Evolutionary conservation across 1,139 yeast genomes (phyloP), one percentile per base, ranked within the genome.

Genomic region (Taphrina betulina): DNA sequence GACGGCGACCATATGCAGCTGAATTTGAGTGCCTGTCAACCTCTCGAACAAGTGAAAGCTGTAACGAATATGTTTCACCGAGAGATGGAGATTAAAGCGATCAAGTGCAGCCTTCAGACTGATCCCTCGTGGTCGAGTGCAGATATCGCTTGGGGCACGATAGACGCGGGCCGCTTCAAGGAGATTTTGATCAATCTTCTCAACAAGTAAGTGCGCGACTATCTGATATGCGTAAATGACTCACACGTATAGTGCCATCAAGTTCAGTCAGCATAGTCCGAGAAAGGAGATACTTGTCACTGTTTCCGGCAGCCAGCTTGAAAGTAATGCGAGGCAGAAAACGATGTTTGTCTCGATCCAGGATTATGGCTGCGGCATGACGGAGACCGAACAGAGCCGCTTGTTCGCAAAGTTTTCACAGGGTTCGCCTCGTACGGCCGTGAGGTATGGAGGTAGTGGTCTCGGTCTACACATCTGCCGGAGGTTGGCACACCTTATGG

Each of bases 401-500:
- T 36, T 46, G 7, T 60, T 60, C 41, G 58, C 57, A n/a, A 40
- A 59, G 16, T 60, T 60, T 50, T 52, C 61, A 3, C 61, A 60
- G 20, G 60, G 54, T 34, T 44, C 58, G 23, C 62, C 62, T n/a
- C 43, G 50, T 14, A 60, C 62, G 36, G 42, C 59, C 37, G 61
- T 44, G 10, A 53, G 52, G 20, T 60, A 60, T 40, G 62, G 62
- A 16, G 62, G 60, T 2, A 31, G 59, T 4, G 62, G 62, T 2
- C 52, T 60, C 2, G 62, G 62, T 16, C 56, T 60, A 23, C 57
- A 53, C 36, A 59, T 60, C 33, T 57, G 62, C 36, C 60, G 62
- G 7, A 53, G 44, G 45, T 37, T 60, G 16, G 62, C 58, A n/a
- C 60, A 58, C 42, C 57, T 43, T 28, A 62, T 60, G 22, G 62